Conservation (phyloP, 2,329 filamentous ascomycete genomes). For the Bipolaris bicolor region DNA sequence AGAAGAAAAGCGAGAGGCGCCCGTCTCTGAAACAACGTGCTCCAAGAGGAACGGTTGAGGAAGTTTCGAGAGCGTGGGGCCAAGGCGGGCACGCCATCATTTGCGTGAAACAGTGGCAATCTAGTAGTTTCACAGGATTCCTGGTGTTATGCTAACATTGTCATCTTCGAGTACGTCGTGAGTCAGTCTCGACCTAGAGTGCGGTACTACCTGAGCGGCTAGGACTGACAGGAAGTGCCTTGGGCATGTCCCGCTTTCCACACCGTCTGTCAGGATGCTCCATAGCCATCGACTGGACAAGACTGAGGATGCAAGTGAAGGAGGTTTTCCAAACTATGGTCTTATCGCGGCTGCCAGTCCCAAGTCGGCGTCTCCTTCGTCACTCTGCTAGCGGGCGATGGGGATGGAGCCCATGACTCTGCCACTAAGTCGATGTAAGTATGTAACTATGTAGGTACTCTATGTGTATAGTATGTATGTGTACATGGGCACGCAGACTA, state of each 20-base stretch:
- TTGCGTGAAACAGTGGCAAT: constrained; percentile 33
- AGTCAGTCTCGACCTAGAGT: neutral
- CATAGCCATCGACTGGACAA: neutral
- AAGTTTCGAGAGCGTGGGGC: constrained; percentile 24
- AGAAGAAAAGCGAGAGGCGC: constrained; percentile 5
- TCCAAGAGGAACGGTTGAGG: neutral
- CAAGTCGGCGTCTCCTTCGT: neutral
- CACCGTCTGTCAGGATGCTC: neutral
- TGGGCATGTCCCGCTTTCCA: neutral
- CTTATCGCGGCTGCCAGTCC: neutral
- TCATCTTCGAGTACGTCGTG: neutral
- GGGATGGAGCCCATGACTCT: constrained; percentile 5
- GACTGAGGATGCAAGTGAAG: neutral
- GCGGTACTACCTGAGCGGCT: neutral
- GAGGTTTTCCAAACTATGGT: neutral
- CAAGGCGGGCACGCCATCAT: constrained; percentile 19
- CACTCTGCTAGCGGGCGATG: neutral
- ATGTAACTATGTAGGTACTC: neutral
- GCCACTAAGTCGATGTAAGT: neutral
- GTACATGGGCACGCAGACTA: neutral
- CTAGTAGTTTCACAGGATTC: constrained; percentile 20
- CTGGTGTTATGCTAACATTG: constrained; percentile 2
- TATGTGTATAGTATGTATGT: too few relatives aligned
- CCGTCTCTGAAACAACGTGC: constrained; percentile 14
- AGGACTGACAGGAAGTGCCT: neutral